A percentile compares a stretch with the other conserved stretches of the same genome.
phyloP scores from a whole-genome alignment of 768 basidiomycete species.

The Lactarius akahatsu region DNA sequence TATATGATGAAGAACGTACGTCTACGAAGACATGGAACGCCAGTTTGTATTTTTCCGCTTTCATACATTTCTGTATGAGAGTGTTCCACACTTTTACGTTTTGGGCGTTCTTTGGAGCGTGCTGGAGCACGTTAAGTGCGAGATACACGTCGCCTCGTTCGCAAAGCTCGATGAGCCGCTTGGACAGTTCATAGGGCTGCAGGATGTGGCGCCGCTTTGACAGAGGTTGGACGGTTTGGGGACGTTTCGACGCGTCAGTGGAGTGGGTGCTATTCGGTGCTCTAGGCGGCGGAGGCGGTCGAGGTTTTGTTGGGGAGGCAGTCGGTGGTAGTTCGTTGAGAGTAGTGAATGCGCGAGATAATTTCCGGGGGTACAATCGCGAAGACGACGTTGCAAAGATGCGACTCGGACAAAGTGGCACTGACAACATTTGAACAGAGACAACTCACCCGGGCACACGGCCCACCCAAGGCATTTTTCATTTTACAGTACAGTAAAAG shows the following conservation, averaged over 20 bases:
- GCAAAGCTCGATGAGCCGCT: constrained; percentile 57
- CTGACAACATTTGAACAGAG: too few relatives aligned
- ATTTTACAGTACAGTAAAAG: too few relatives aligned
- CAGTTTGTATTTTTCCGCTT: constrained; percentile 54
- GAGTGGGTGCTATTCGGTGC: neutral
- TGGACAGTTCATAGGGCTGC: constrained; percentile 61
- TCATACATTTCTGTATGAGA: constrained; percentile 64
- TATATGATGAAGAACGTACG: constrained; percentile 41
- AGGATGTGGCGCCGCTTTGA: constrained; percentile 32
- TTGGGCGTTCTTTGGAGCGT: constrained; percentile 68
- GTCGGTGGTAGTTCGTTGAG: neutral
- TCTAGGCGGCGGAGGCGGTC: neutral
- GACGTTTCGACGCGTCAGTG: neutral
- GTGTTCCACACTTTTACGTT: constrained; percentile 80
- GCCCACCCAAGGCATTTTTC: too few relatives aligned
- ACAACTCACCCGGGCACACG: neutral
- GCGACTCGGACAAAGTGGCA: neutral
- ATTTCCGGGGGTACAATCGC: neutral
- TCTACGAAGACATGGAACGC: constrained; percentile 68
- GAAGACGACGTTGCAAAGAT: constrained; percentile 8
- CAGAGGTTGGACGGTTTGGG: neutral
- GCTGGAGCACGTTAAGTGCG: constrained; percentile 67
- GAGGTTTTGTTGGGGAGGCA: too few relatives aligned
- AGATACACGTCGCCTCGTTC: constrained; percentile 54
- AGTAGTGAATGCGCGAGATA: neutral